Evolutionary conservation across 495 filamentous ascomycete species (phyloP), one percentile per base, ranked within the genome.

Genomic region (Antarctomyces pellizariae): DNA sequence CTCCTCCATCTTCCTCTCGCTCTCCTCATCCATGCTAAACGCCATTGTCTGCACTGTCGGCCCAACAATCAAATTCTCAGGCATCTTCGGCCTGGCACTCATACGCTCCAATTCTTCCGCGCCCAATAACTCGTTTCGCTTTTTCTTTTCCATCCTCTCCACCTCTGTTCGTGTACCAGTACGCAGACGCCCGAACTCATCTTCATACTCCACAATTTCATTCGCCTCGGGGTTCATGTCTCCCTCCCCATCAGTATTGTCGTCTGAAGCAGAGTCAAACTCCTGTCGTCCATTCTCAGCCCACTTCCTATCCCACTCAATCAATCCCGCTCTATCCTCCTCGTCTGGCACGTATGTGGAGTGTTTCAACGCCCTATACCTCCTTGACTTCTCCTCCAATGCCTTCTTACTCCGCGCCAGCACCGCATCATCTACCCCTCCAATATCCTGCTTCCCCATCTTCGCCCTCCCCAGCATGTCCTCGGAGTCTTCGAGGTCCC

Each of bases 271-370:
- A 9, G 47, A 39, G 21, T 50, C 39, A 3, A 35, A 33, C 7
- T 44, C 46, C 8, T 31, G 42, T 8, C 44, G 41, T 3, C 42
- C 39, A 20, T 49, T 45, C 37, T 89, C 77, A 0, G 71, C 78
- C 79, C 84, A 92, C 48, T 95, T 97, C 22, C 67, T 56, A 48
- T 93, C 83, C 42, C 95, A 97, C 52, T 97, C 86, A 0, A 97
- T 71, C 12, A 84, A 50, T 5, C 48, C 63, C 39, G 60, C 62
- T 26, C 49, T 53, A 42, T 52, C 58, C 33, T 47, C 58, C 5
- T 53, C 52, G 46, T 42, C 4, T 47, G 49, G 48, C 27, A 57
- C 60, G 49, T 52, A 67, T 33, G 64, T 79, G 32, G 62, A 75
- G 31, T 71, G 53, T 47, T 84, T 83, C 70, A 97, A 66, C 24